phyloP scores from a whole-genome alignment of 208 protist species.

The Acanthamoeba polyphaga region DNA sequence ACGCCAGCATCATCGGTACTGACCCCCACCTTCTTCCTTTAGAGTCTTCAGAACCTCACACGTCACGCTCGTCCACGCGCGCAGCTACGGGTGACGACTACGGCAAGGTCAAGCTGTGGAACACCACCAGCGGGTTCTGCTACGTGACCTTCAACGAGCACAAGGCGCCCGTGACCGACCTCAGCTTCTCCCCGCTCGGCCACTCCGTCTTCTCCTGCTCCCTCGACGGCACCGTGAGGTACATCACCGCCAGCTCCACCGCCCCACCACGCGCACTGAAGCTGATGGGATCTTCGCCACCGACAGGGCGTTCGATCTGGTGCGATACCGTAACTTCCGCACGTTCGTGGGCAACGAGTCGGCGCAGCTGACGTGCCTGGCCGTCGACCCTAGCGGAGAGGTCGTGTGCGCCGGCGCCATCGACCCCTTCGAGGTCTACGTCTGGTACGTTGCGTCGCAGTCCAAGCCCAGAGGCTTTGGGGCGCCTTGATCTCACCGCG shows the following conservation, averaged over 20 bases:
- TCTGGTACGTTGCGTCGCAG: background rate
- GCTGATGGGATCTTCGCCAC: background rate
- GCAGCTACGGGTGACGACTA: slow-evolving; percentile 91
- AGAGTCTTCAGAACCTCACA: background rate
- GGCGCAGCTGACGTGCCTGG: slow-evolving; percentile 88
- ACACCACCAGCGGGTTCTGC: slow-evolving; percentile 90
- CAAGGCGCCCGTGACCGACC: slow-evolving; percentile 69
- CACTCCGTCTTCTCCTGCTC: slow-evolving; percentile 88
- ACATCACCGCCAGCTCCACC: background rate
- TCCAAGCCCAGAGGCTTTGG: no score
- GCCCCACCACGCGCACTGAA: no score
- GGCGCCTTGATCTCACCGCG: no score
- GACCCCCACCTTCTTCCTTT: slow-evolving; percentile 30
- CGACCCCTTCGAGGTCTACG: slow-evolving; percentile 89
- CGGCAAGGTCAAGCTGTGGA: slow-evolving; percentile 93
- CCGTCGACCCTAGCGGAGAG: slow-evolving; percentile 91
- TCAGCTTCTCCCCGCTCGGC: slow-evolving; percentile 87
- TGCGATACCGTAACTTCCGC: slow-evolving; percentile 91
- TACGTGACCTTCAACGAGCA: slow-evolving; percentile 92
- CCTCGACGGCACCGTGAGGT: slow-evolving; percentile 90
- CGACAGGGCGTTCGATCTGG: slow-evolving; percentile 91
- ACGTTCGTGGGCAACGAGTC: slow-evolving; percentile 87
- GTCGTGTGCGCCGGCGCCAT: slow-evolving; percentile 89
- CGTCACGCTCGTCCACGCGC: background rate
- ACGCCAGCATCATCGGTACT: slow-evolving; percentile 80